These are phyloP conservation scores for Alternaria solani DNA, from an alignment of 2,329 filamentous ascomycete species.

Conservation along the genomic window DNA sequence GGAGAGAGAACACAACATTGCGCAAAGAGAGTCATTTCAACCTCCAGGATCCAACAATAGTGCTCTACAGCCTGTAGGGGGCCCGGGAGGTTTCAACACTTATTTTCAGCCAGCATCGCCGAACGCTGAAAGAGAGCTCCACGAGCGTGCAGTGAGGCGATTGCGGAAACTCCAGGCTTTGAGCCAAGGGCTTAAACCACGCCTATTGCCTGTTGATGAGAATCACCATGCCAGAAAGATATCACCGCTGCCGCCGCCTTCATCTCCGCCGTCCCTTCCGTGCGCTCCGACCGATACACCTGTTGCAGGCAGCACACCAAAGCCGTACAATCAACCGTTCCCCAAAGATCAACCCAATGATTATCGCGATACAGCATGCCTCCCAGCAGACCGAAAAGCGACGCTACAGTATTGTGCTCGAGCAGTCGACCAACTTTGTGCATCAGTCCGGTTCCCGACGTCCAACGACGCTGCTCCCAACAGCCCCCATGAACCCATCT, in stretches of 20 bases:
- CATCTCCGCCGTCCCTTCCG: not conserved
- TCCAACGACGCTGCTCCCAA: too few species aligned
- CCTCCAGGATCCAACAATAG: not conserved
- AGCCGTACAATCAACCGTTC: too few species aligned
- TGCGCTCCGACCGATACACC: not conserved
- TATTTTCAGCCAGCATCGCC: not conserved
- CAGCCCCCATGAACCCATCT: too few species aligned
- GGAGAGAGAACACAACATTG: not conserved
- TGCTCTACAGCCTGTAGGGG: not conserved
- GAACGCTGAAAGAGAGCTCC: not conserved
- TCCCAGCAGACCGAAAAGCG: too few species aligned
- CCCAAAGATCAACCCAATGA: too few species aligned
- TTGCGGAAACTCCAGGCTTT: too few species aligned
- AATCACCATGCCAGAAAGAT: not conserved
- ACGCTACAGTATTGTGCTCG: too few species aligned
- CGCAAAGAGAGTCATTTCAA: not conserved
- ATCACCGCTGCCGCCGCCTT: not conserved
- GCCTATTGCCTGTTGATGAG: too few species aligned
- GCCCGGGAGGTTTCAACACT: fast-evolving
- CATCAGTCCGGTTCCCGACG: too few species aligned
- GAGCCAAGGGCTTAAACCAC: not conserved
- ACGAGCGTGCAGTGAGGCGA: not conserved
- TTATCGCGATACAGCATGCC: too few species aligned
- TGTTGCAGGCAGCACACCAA: not conserved
- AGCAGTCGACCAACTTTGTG: too few species aligned